phyloP scores from a whole-genome alignment of 352 stramenopile genomes.

The Globisporangium lucens region DNA sequence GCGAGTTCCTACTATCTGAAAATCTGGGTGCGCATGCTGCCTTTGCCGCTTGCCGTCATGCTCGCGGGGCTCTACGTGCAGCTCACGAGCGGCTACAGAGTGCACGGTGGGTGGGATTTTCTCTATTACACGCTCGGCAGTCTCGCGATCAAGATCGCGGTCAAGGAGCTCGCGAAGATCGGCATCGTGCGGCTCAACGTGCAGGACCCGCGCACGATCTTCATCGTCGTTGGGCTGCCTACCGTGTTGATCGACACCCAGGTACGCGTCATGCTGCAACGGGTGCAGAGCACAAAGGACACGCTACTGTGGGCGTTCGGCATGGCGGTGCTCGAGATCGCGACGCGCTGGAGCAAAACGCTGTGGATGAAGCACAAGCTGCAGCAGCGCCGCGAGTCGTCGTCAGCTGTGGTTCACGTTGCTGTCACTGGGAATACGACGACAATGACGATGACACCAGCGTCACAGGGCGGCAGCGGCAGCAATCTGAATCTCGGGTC shows the following conservation, averaged over 20 bases:
- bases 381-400: background rate
- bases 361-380: slow-evolving; percentile 12
- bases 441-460: background rate
- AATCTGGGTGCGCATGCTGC: slow-evolving; percentile 4
- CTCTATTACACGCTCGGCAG: slow-evolving; percentile 15
- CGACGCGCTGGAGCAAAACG: slow-evolving; percentile 24
- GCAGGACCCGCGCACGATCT: slow-evolving; percentile 37
- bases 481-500: background rate
- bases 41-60: background rate
- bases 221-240: slow-evolving; percentile 29
- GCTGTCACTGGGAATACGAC: background rate
- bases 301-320: slow-evolving; percentile 26
- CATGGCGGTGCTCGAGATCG: slow-evolving; percentile 33
- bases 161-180: slow-evolving; percentile 30
- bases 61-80: slow-evolving; percentile 11
- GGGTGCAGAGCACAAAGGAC: slow-evolving; percentile 22
- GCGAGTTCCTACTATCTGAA: background rate
- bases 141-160: slow-evolving; percentile 5
- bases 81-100: background rate
- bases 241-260: slow-evolving; percentile 51
- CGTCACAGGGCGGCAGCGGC: too few species aligned
- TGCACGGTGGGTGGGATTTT: slow-evolving; percentile 3
- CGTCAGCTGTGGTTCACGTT: background rate
- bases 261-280: slow-evolving; percentile 33
- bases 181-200: slow-evolving; percentile 27